These are phyloP conservation scores for Amanita rimosa DNA, from an alignment of 768 basidiomycete species.

Conservation along the genomic window DNA sequence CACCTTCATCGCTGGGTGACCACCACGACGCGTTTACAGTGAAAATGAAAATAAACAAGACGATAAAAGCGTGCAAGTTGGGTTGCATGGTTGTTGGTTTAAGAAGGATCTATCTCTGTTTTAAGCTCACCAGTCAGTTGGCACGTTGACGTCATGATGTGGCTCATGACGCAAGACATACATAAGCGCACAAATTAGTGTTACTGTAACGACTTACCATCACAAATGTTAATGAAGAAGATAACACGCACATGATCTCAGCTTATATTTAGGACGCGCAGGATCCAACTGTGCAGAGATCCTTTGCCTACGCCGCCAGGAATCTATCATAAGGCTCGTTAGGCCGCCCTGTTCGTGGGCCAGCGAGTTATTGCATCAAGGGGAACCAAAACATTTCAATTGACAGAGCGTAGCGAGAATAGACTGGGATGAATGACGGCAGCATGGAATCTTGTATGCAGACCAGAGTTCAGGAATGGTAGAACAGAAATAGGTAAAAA, in stretches of 20 bases:
- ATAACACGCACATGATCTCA: too few species aligned
- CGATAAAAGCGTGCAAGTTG: not conserved
- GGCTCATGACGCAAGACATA: slow-evolving; percentile 9
- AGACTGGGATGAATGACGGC: slow-evolving; percentile 1
- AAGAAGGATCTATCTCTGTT: not conserved
- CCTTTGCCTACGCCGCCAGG: too few species aligned
- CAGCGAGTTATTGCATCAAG: too few species aligned
- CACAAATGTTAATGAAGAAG: too few species aligned
- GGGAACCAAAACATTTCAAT: slow-evolving; percentile 4
- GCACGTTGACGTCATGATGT: slow-evolving; percentile 13
- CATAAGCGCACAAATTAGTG: not conserved
- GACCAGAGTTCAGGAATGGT: not conserved
- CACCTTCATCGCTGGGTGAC: slow-evolving; percentile 14
- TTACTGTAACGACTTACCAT: too few species aligned
- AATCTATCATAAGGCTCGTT: too few species aligned
- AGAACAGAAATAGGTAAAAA: not conserved
- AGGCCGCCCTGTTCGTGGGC: not conserved
- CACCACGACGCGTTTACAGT: slow-evolving; percentile 45
- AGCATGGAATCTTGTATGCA: not conserved
- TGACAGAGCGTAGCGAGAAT: not conserved
- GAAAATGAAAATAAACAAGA: slow-evolving; percentile 10
- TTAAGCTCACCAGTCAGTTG: slow-evolving; percentile 4
- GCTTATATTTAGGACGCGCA: too few species aligned
- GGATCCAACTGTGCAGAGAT: too few species aligned
- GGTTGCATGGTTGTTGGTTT: not conserved